These are phyloP conservation scores for Asterophora lycoperdoides DNA, from an alignment of 768 basidiomycete genomes.

Conservation along the genomic window DNA sequence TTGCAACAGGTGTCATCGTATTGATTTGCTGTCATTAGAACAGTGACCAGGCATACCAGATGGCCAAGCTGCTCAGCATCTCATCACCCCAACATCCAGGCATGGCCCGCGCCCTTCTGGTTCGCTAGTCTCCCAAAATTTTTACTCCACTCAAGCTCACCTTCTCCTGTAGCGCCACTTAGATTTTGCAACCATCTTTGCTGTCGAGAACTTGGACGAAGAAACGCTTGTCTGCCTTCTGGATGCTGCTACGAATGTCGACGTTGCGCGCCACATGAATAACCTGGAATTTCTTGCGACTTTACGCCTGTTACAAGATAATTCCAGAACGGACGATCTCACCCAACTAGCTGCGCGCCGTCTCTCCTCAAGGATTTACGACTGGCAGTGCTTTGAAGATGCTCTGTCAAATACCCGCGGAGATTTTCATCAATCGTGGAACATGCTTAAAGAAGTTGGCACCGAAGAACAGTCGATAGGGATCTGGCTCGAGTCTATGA, in stretches of 20 bases:
- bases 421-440: conserved; percentile 45
- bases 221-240: conserved; percentile 52
- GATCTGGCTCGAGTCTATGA: conserved; percentile 69
- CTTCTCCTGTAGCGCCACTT: conserved; percentile 45
- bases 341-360: conserved; percentile 43
- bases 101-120: conserved; percentile 44
- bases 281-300: conserved; percentile 38
- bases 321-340: conserved; percentile 34
- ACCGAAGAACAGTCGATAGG: conserved; percentile 65
- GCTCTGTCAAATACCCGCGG: conserved; percentile 51
- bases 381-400: conserved; percentile 61
- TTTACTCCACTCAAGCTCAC: neutral
- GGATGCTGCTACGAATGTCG: conserved; percentile 61
- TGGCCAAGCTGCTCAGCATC: conserved; percentile 60
- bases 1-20: neutral
- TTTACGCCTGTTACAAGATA: conserved; percentile 35
- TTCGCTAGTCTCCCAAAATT: conserved; percentile 22
- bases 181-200: conserved; percentile 52
- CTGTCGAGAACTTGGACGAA: conserved; percentile 48
- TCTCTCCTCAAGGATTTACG: conserved; percentile 45
- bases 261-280: conserved; percentile 54
- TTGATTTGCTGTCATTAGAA: conserved; percentile 31
- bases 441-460: conserved; percentile 56
- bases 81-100: conserved; percentile 65
- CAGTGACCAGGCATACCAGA: conserved; percentile 50